Conservation (phyloP, 345 rosid species). For the Lepidium africanum region DNA sequence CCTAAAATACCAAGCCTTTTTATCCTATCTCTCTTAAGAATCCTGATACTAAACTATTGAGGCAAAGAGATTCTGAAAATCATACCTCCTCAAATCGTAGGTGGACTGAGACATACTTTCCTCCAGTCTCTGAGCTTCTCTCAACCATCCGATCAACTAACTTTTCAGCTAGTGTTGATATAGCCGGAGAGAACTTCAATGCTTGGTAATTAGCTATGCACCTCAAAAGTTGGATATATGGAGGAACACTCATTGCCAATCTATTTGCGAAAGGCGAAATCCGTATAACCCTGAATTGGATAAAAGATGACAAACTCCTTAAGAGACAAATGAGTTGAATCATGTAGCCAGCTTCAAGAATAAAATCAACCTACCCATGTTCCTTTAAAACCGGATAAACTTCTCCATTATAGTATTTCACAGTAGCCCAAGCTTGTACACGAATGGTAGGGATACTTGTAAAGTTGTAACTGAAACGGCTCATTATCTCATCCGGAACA, state of each 20-base stretch:
- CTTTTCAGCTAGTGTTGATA: slow-evolving; percentile 54
- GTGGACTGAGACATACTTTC: slow-evolving; percentile 80
- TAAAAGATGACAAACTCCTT: background rate
- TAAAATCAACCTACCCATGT: slow-evolving; percentile 50
- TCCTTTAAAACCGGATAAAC: slow-evolving; percentile 60
- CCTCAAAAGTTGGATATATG: slow-evolving; percentile 74
- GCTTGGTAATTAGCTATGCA: slow-evolving; percentile 89
- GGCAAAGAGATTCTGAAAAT: background rate
- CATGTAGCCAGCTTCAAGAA: background rate
- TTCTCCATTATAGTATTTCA: slow-evolving; percentile 52
- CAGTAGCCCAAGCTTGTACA: slow-evolving; percentile 77
- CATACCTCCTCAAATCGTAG: slow-evolving; percentile 93
- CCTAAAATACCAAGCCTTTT: slow-evolving; percentile 34
- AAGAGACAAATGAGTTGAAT: background rate
- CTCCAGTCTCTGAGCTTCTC: slow-evolving; percentile 59
- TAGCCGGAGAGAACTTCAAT: slow-evolving; percentile 57
- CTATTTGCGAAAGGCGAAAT: slow-evolving; percentile 92
- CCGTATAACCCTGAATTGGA: slow-evolving; percentile 64
- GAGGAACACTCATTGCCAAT: slow-evolving; percentile 90
- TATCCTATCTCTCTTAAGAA: background rate
- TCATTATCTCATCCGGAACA: slow-evolving; percentile 63
- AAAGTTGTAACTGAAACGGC: slow-evolving; percentile 46
- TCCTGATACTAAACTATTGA: background rate
- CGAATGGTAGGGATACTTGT: slow-evolving; percentile 57
- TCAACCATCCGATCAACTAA: slow-evolving; percentile 61